phyloP scores from a whole-genome alignment of 2,329 filamentous ascomycete genomes.

The Pyricularia sp. region DNA sequence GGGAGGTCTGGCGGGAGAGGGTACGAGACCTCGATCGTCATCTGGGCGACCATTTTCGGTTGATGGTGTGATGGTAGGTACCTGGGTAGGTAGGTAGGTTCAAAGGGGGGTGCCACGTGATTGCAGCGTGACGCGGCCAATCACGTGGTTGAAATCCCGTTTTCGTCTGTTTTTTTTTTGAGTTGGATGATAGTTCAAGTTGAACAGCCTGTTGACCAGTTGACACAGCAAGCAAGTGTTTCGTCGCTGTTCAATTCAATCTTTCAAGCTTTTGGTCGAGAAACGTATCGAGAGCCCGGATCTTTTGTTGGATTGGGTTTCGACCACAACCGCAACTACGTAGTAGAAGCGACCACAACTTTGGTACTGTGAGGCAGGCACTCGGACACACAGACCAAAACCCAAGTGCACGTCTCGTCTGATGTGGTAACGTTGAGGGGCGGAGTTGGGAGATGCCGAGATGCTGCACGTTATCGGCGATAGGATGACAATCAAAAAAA shows the following conservation, averaged over 20 bases:
- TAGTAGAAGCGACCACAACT: background rate
- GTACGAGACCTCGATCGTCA: constrained; percentile 27
- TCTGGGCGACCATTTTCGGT: constrained; percentile 16
- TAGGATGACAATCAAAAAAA: background rate
- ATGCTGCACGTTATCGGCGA: background rate
- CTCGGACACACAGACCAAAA: no score
- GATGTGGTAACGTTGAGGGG: background rate
- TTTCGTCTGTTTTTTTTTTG: background rate
- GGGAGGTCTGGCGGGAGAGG: constrained; percentile 30
- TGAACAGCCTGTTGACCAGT: background rate
- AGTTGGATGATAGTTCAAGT: background rate
- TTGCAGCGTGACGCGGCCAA: background rate
- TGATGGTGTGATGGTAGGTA: background rate
- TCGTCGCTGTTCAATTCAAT: background rate
- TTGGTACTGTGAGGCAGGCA: no score
- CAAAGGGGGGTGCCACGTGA: background rate
- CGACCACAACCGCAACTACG: background rate
- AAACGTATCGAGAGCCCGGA: background rate
- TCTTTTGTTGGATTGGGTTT: no score
- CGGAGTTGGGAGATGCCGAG: background rate
- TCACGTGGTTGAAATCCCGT: background rate
- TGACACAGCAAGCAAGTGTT: background rate
- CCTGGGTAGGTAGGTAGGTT: background rate
- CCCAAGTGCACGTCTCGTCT: background rate
- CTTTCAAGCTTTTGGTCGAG: background rate